Evolutionary conservation across 805 yeast genomes (phyloP).

Genomic region (Saturnispora gosingensis): DNA sequence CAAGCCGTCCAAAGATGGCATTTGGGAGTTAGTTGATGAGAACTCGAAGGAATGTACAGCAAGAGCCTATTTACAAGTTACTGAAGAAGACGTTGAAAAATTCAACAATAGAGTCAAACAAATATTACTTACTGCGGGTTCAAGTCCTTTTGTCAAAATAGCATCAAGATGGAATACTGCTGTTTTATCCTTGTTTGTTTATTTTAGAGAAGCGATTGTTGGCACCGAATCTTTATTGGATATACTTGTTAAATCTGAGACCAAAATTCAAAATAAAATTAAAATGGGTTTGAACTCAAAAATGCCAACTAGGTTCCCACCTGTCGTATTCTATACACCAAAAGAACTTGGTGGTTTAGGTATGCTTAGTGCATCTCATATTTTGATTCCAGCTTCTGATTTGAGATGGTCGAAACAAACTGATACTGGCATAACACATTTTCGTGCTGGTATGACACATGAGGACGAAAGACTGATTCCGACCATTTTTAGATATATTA

Average conservation of each 20-base stretch:
- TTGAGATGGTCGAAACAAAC: slow-evolving; percentile 87
- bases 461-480: slow-evolving; percentile 79
- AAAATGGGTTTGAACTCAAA: slow-evolving; percentile 93
- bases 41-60: slow-evolving; percentile 79
- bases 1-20: slow-evolving; percentile 60
- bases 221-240: slow-evolving; percentile 74
- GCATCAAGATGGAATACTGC: slow-evolving; percentile 97
- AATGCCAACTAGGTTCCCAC: slow-evolving; percentile 98
- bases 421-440: slow-evolving; percentile 89
- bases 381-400: slow-evolving; percentile 89
- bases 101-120: slow-evolving; percentile 83
- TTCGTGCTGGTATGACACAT: slow-evolving; percentile 86
- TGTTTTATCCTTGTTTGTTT: slow-evolving; percentile 73
- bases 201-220: slow-evolving; percentile 87
- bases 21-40: slow-evolving; percentile 78
- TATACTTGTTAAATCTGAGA: slow-evolving; percentile 80
- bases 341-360: slow-evolving; percentile 97
- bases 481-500: slow-evolving; percentile 82
- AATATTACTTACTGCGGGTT: slow-evolving; percentile 89
- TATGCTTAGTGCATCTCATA: slow-evolving; percentile 95
- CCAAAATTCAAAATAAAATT: slow-evolving; percentile 86
- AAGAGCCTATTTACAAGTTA: slow-evolving; percentile 74
- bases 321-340: slow-evolving; percentile 96
- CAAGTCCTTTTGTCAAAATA: slow-evolving; percentile 88
- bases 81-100: slow-evolving; percentile 67